These are phyloP conservation scores for Yamadazyma blattariae DNA, from an alignment of 1,139 yeast species.

Conservation along the genomic window DNA sequence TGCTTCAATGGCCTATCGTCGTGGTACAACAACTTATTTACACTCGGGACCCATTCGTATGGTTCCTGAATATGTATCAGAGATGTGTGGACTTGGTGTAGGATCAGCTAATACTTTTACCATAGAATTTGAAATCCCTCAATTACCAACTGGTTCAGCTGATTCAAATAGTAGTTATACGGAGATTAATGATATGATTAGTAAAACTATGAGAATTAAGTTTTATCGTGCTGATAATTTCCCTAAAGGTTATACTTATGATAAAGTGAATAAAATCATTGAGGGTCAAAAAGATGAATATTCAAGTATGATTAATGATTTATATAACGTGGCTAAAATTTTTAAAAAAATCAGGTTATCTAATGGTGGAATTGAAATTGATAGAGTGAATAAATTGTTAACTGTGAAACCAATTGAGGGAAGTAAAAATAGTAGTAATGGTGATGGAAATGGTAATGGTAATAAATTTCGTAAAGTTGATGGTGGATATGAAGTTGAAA, in stretches of 20 bases:
- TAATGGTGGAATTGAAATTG: constrained; percentile 8
- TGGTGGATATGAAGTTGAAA: constrained; percentile 16
- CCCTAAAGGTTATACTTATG: constrained; percentile 39
- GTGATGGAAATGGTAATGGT: too few species aligned
- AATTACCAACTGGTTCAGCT: constrained; percentile 11
- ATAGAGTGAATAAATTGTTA: constrained; percentile 3
- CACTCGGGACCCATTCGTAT: constrained; percentile 65
- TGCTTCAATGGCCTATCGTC: constrained; percentile 57
- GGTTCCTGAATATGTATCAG: constrained; percentile 63
- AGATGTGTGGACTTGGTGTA: constrained; percentile 57
- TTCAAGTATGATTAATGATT: constrained; percentile 23
- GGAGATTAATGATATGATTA: constrained; percentile 16
- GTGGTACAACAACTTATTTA: constrained; percentile 70
- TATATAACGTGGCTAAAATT: constrained; percentile 28
- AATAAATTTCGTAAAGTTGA: constrained; percentile 5
- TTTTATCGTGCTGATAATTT: constrained; percentile 24
- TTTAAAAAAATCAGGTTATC: constrained; percentile 22
- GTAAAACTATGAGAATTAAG: constrained; percentile 17
- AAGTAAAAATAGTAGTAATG: not conserved
- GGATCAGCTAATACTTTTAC: constrained; percentile 40
- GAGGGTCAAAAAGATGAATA: constrained; percentile 17
- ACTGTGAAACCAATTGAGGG: not conserved
- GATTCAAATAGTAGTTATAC: not conserved
- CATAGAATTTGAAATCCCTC: constrained; percentile 27
- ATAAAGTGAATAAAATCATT: constrained; percentile 31